A percentile compares a stretch with the other conserved stretches of the same genome.
Conservation (phyloP, 1,284 basidiomycete genomes). For the Anthracocystis panici-leucophaei region DNA sequence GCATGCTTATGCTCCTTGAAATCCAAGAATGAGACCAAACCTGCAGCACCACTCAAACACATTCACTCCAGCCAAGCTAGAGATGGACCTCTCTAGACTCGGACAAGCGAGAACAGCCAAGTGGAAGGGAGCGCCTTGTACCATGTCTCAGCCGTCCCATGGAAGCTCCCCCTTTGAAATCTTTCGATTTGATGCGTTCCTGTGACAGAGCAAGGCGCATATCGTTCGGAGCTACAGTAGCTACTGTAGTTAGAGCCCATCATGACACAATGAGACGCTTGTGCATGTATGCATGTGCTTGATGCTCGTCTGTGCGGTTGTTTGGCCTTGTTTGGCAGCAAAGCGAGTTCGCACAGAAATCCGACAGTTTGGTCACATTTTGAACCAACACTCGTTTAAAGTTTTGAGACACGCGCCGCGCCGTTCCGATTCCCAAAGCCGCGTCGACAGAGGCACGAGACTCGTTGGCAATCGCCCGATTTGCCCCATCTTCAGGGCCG, state of each 20-base stretch:
- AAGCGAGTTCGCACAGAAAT: too few relatives aligned
- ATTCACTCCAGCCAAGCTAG: neutral
- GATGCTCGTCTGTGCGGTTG: too few relatives aligned
- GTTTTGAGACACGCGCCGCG: conserved; percentile 1
- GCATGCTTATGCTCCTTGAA: conserved; percentile 4
- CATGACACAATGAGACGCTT: too few relatives aligned
- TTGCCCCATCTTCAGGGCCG: neutral
- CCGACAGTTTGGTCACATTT: too few relatives aligned
- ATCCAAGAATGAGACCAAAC: conserved; percentile 1
- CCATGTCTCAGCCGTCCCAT: conserved; percentile 2
- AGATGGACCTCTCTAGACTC: neutral
- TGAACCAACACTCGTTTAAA: conserved; percentile 3
- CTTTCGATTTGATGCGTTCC: neutral
- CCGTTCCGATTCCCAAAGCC: neutral
- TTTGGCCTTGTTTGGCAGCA: too few relatives aligned
- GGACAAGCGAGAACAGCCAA: neutral
- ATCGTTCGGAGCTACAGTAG: too few relatives aligned
- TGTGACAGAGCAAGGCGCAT: too few relatives aligned
- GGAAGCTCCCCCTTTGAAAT: neutral
- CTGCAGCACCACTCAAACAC: conserved; percentile 1
- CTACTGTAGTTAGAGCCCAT: too few relatives aligned
- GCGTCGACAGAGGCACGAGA: conserved; percentile 5
- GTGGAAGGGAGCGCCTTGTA: neutral
- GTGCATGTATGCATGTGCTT: too few relatives aligned
- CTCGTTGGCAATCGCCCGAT: neutral